Evolutionary conservation across 345 rosid species (phyloP).

Genomic region (Citrus unshiu): DNA sequence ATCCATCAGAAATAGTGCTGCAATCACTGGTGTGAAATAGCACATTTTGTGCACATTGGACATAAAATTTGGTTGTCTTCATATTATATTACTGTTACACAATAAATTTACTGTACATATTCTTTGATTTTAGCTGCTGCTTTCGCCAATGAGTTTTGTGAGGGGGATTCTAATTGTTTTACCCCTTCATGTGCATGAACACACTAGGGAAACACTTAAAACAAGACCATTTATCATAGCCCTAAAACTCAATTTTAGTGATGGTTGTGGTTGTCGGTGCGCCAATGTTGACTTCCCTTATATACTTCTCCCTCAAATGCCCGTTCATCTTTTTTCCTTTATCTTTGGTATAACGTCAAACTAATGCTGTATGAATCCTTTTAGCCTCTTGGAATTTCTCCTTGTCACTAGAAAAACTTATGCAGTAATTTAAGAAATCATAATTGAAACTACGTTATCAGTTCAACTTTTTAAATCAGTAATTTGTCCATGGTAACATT

Average conservation of each 20-base stretch:
- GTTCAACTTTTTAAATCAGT: too few relatives aligned
- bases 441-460: too few relatives aligned
- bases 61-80: background rate
- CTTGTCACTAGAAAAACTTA: background rate
- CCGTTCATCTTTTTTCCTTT: background rate
- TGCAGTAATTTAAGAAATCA: too few relatives aligned
- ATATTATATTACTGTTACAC: background rate
- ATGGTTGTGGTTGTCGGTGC: conserved; percentile 29
- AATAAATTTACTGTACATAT: background rate
- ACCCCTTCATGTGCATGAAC: background rate
- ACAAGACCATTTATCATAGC: conserved; percentile 25
- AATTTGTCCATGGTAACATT: too few relatives aligned
- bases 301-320: background rate
- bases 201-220: conserved; percentile 33
- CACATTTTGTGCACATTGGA: background rate
- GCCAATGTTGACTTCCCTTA: conserved; percentile 23
- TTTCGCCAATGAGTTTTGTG: too few relatives aligned
- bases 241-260: conserved; percentile 31
- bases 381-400: background rate
- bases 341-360: background rate
- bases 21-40: too few relatives aligned
- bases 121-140: too few relatives aligned
- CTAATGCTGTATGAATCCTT: background rate
- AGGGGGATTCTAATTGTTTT: background rate
- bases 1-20: too few relatives aligned